Base-by-base conservation (phyloP, 1,284 basidiomycete species). In the Cryptococcus sp. region DNA sequence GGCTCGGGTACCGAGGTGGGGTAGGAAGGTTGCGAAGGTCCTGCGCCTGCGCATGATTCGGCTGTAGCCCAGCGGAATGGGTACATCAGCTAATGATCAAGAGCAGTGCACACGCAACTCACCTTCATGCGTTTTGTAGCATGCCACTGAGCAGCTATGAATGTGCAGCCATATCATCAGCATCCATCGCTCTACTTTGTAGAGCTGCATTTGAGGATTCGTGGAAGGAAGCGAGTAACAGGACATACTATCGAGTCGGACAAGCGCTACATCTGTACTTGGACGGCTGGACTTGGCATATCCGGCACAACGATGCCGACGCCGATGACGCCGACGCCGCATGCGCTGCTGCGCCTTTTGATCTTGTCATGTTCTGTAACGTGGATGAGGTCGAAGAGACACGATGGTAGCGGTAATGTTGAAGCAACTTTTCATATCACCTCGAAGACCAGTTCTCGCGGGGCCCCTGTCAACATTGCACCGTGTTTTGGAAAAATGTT, bases 51-150 rank as follows among this genome's bases (percentile, higher is more conserved):
- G 31, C 31, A 35, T 35, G 31, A 35, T 35, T 35, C 31, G 31
- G 31, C 31, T 35, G 10, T 35, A 35, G 31, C 31, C 4, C 31
- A 35, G 10, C 4, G 8, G 31, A 35, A 35, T 13, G 13, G 31
- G 31, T 13, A 35, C 10, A 35, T 35, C 31, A 35, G 31, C 31
- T 2, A 13, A 10, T 2, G 4, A 35, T 35, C 31, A 10, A 2
- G 8, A 35, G 7, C n/a, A n/a, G n/a, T n/a, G n/a, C n/a, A n/a
- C n/a, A n/a, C n/a, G n/a, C n/a, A n/a, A 47, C 67, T n/a, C 15
- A 79, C 77, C 57, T 53, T 78, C 78, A 56, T 79, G 77, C 38
- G 56, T 52, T 57, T 78, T 78, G 62, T 72, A 78, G 62, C 78
- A 79, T 10, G 66, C 47, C 3, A 79, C 77, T 1, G 78, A 79